Conservation (phyloP, 257 asterid species). For the Capsicum baccatum region DNA sequence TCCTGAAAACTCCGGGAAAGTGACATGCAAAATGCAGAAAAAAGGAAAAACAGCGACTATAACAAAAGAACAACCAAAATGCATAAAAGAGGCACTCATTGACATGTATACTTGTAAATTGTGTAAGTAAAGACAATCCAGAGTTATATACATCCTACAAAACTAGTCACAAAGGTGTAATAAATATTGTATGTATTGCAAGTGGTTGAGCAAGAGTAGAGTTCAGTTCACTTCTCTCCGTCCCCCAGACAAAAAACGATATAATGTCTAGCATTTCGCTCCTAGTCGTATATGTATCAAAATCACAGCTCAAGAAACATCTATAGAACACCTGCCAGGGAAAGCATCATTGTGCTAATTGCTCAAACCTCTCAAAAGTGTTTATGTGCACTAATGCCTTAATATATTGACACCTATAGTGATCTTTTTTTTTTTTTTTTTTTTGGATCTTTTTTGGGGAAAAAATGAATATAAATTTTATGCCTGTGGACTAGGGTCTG, state of each 20-base stretch:
- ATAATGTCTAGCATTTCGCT: not conserved
- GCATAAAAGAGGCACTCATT: not conserved
- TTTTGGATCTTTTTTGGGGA: not conserved
- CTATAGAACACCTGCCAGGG: constrained; percentile 25
- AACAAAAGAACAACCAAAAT: not conserved
- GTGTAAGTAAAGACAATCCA: not conserved
- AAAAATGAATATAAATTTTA: not conserved
- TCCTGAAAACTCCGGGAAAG: not conserved
- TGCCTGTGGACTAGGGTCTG: constrained; percentile 44
- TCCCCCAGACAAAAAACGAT: not conserved
- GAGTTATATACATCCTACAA: constrained; percentile 31
- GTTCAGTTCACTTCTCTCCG: constrained; percentile 25
- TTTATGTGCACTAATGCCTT: constrained; percentile 1
- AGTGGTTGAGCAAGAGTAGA: constrained; percentile 28
- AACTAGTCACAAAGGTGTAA: constrained; percentile 26
- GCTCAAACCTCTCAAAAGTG: constrained; percentile 25
- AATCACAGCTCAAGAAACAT: constrained; percentile 26
- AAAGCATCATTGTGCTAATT: constrained; percentile 27
- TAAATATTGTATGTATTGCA: constrained; percentile 23
- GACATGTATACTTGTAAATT: too few species aligned
- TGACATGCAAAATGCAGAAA: constrained; percentile 20
- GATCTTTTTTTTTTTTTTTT: not conserved
- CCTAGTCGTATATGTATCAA: not conserved
- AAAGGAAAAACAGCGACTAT: not conserved
- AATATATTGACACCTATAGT: constrained; percentile 25